Percentiles rank a stretch among this genome's conserved stretches.
Conservation (phyloP, 192 early-diverging fungal genomes). For the Gamsiella multidivaricata region DNA sequence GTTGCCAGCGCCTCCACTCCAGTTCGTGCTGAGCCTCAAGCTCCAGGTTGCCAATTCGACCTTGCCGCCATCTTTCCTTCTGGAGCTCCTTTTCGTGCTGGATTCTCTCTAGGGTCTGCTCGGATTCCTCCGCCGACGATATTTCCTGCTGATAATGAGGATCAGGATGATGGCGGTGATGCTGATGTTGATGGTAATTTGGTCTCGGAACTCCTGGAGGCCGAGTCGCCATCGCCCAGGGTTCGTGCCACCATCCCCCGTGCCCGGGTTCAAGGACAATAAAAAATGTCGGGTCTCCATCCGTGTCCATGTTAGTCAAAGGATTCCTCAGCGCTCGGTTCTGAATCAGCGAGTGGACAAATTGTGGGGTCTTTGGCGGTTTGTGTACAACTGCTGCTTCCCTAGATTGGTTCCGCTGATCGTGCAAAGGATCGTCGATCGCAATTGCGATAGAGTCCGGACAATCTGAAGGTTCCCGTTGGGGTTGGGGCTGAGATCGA, state of each 20-base stretch:
- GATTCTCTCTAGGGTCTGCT: slow-evolving; percentile 19
- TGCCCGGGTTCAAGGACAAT: slow-evolving; percentile 25
- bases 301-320: slow-evolving; percentile 37
- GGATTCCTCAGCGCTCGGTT: slow-evolving; percentile 39
- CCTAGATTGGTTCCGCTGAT: no score
- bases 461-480: neutral
- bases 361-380: slow-evolving; percentile 18
- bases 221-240: slow-evolving; percentile 27
- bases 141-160: neutral
- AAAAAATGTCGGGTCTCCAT: slow-evolving; percentile 46
- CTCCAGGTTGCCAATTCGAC: slow-evolving; percentile 27
- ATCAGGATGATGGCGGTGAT: neutral
- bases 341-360: slow-evolving; percentile 39
- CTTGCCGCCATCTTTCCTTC: slow-evolving; percentile 46
- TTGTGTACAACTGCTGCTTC: neutral
- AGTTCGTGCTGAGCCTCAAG: slow-evolving; percentile 41
- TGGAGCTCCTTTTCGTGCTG: slow-evolving; percentile 26
- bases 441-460: no score
- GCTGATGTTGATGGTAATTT: neutral
- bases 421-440: no score
- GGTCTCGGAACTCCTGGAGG: neutral
- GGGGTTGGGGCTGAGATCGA: neutral
- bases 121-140: neutral
- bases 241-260: slow-evolving; percentile 52
- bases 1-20: slow-evolving; percentile 47